Evolutionary conservation across 2,329 filamentous ascomycete species (phyloP).

Genomic region (Pseudogymnoascus verrucosus): DNA sequence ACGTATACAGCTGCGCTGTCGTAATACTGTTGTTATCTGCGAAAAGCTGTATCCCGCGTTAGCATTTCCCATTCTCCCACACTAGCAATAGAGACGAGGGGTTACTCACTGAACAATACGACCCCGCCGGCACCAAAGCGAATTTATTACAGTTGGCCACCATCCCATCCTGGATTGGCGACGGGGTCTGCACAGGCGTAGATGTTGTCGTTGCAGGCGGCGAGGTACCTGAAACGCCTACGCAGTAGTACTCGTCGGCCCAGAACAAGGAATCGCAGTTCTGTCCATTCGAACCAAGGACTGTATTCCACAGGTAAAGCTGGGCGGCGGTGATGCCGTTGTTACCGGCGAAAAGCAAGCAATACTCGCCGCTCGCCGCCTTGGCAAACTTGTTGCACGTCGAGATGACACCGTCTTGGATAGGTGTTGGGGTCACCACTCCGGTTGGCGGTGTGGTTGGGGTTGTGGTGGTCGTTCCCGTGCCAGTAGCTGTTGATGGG

Average conservation of each 20-base stretch:
- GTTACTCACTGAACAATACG: conserved; percentile 17
- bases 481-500: not conserved
- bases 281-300: conserved; percentile 21
- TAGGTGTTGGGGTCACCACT: conserved; percentile 19
- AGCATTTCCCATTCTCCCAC: not conserved
- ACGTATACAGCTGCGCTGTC: conserved; percentile 22
- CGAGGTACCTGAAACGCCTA: not conserved
- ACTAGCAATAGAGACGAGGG: not conserved
- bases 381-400: conserved; percentile 24
- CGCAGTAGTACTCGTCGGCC: conserved; percentile 15
- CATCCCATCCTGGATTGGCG: conserved; percentile 24
- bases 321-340: conserved; percentile 21
- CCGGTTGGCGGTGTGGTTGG: conserved; percentile 14
- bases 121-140: conserved; percentile 18
- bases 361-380: conserved; percentile 22
- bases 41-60: conserved; percentile 14
- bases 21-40: conserved; percentile 22
- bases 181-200: conserved; percentile 12
- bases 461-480: not conserved
- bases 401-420: conserved; percentile 21
- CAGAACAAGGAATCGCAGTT: conserved; percentile 23
- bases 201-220: conserved; percentile 14
- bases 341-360: conserved; percentile 20
- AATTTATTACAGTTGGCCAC: conserved; percentile 24
- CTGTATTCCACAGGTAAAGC: conserved; percentile 27